phyloP scores from a whole-genome alignment of 2,329 filamentous ascomycete species.

The Hansfordia pulvinata region DNA sequence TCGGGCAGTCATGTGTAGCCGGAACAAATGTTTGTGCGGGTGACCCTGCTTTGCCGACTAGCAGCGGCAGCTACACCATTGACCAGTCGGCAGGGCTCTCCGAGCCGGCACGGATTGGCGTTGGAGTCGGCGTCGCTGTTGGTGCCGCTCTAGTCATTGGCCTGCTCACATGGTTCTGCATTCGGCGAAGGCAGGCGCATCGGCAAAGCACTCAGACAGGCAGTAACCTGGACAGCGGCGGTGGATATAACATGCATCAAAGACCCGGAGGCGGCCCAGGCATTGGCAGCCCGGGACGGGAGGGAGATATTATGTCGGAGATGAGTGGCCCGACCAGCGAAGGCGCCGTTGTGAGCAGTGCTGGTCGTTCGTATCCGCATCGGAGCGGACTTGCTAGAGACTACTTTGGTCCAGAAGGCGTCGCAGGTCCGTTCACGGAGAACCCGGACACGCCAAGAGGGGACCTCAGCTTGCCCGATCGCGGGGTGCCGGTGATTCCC shows the following conservation, averaged over 20 bases:
- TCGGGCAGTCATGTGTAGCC: conserved; percentile 22
- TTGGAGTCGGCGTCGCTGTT: conserved; percentile 38
- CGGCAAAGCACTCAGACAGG: conserved; percentile 4
- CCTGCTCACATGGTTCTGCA: conserved; percentile 30
- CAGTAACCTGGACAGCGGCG: conserved; percentile 1
- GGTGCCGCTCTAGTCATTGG: conserved; percentile 27
- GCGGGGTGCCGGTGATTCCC: conserved; percentile 28
- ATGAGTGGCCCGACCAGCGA: conserved; percentile 12
- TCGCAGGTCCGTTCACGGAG: conserved; percentile 31
- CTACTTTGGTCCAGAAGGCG: conserved; percentile 30
- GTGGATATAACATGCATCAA: conserved; percentile 2
- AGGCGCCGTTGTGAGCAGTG: conserved; percentile 3
- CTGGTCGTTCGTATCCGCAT: conserved; percentile 9
- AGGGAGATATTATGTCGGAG: conserved; percentile 19
- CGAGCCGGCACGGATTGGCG: conserved; percentile 38
- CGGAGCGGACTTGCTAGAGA: conserved; percentile 19
- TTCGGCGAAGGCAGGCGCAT: conserved; percentile 21
- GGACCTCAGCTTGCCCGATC: no score
- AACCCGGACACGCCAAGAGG: conserved; percentile 8
- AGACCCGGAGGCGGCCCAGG: conserved; percentile 7
- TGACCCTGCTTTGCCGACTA: conserved; percentile 19
- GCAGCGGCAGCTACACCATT: conserved; percentile 16
- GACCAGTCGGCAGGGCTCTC: conserved; percentile 21
- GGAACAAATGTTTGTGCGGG: conserved; percentile 19
- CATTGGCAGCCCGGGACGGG: conserved; percentile 4